Percentiles rank a stretch among this genome's conserved stretches.
These are phyloP conservation scores for Bretschneidera sinensis DNA, from an alignment of 345 rosid genomes.

Conservation along the genomic window DNA sequence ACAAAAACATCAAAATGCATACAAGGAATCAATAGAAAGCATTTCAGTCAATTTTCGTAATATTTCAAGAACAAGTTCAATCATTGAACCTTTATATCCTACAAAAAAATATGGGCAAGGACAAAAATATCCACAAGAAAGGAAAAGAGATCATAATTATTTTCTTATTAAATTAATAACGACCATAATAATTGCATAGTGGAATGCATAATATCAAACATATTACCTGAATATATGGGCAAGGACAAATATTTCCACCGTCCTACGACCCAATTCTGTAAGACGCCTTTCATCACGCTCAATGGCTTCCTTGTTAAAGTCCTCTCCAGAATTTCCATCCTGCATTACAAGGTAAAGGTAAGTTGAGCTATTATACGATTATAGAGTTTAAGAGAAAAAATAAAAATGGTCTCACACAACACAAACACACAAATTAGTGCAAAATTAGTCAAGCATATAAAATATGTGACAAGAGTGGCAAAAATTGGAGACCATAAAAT, in stretches of 20 bases:
- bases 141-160: neutral
- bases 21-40: neutral
- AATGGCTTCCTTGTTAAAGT: conserved; percentile 64
- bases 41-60: too few species aligned
- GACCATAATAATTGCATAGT: neutral
- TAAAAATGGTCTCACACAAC: neutral
- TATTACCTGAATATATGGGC: conserved; percentile 83
- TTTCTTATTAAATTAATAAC: too few species aligned
- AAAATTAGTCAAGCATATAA: too few species aligned
- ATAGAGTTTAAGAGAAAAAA: neutral
- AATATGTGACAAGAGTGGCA: too few species aligned
- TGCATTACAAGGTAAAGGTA: conserved; percentile 25
- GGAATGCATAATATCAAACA: conserved; percentile 4
- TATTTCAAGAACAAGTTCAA: neutral
- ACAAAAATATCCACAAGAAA: neutral
- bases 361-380: conserved; percentile 1
- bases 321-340: conserved; percentile 82
- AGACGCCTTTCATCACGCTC: conserved; percentile 89
- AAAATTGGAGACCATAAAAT: too few species aligned
- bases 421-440: neutral
- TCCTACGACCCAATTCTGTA: conserved; percentile 85
- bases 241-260: conserved; percentile 86
- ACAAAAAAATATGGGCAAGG: neutral
- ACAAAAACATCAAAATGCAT: too few species aligned
- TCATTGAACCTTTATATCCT: neutral